A percentile compares a stretch with the other conserved stretches of the same genome.
phyloP scores from a whole-genome alignment of 345 rosid species.

The Euphorbia lathyris region DNA sequence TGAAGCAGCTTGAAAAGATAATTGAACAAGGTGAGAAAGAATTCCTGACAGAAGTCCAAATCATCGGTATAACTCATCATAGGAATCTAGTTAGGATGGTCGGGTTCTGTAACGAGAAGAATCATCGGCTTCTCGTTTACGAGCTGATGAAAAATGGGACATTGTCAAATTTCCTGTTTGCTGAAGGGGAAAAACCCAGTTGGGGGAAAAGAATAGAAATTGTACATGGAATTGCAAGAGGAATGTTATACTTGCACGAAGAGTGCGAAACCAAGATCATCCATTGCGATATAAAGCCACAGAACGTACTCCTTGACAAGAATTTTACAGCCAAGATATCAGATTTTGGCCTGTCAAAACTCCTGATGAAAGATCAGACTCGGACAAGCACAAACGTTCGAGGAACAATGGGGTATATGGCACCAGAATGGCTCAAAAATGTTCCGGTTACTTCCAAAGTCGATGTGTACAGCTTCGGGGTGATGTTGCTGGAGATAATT shows the following conservation, averaged over 20 bases:
- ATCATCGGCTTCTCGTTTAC: conserved; percentile 39
- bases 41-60: conserved; percentile 42
- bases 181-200: conserved; percentile 24
- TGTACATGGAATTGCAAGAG: conserved; percentile 32
- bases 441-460: conserved; percentile 31
- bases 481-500: conserved; percentile 31
- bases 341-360: conserved; percentile 46
- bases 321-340: conserved; percentile 28
- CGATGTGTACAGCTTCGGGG: conserved; percentile 38
- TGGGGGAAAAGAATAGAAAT: conserved; percentile 40
- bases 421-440: conserved; percentile 49
- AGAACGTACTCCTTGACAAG: conserved; percentile 42
- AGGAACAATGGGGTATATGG: conserved; percentile 46
- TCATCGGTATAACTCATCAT: conserved; percentile 43
- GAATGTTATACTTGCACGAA: conserved; percentile 45
- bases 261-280: conserved; percentile 45
- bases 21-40: conserved; percentile 35
- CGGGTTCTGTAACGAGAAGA: conserved; percentile 39
- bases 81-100: conserved; percentile 45
- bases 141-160: conserved; percentile 41
- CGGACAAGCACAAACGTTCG: conserved; percentile 35
- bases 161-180: conserved; percentile 34
- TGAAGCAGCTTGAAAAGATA: conserved; percentile 37
- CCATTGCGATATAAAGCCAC: conserved; percentile 52
- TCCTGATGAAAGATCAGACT: conserved; percentile 36